phyloP scores from a whole-genome alignment of 2,329 filamentous ascomycete genomes.

The Sporothrix protearum region DNA sequence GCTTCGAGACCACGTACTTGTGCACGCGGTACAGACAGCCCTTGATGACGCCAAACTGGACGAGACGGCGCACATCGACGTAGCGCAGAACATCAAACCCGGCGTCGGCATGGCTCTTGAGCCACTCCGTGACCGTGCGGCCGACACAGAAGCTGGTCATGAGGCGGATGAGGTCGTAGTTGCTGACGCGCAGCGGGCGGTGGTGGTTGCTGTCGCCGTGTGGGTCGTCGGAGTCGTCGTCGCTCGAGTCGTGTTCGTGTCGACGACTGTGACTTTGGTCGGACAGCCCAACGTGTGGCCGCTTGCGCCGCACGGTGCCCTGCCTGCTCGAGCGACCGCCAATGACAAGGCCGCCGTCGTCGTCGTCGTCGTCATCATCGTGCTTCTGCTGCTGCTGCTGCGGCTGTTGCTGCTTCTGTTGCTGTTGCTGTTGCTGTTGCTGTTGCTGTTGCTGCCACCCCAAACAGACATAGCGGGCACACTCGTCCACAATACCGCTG shows the following conservation, averaged over 20 bases:
- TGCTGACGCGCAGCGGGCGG: slow-evolving; percentile 42
- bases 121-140: slow-evolving; percentile 82
- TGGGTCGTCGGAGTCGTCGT: background rate
- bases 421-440: background rate
- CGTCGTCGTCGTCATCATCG: background rate
- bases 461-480: slow-evolving; percentile 71
- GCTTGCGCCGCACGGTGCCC: slow-evolving; percentile 4
- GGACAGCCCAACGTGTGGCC: background rate
- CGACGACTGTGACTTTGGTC: background rate
- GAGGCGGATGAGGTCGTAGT: slow-evolving; percentile 70
- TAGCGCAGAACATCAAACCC: slow-evolving; percentile 64
- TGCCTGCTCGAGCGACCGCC: background rate
- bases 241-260: background rate
- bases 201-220: slow-evolving; percentile 7
- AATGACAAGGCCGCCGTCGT: background rate
- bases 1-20: slow-evolving; percentile 75
- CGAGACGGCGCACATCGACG: slow-evolving; percentile 84
- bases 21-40: slow-evolving; percentile 89
- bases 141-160: slow-evolving; percentile 83
- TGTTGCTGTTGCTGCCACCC: slow-evolving; percentile 3
- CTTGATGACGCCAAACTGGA: slow-evolving; percentile 95
- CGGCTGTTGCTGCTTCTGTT: too few species aligned
- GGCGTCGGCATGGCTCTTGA: slow-evolving; percentile 66
- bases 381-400: background rate
- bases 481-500: slow-evolving; percentile 77